Percentiles rank a stretch among this genome's conserved stretches.
Evolutionary conservation across 805 yeast species (phyloP).

Genomic region (Zygosaccharomyces rouxii): DNA sequence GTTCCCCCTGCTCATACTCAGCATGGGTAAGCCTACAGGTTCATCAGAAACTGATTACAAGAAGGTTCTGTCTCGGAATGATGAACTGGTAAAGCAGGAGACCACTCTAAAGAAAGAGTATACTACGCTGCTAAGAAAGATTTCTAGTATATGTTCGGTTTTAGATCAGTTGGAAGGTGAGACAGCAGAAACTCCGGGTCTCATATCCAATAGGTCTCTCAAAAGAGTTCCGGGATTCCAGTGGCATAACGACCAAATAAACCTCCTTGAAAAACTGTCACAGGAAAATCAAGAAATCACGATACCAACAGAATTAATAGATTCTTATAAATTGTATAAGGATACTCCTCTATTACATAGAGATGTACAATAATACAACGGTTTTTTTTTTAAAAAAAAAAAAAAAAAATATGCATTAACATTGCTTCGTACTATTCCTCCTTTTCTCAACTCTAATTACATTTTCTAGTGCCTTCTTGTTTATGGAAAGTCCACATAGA

Average conservation of each 20-base stretch:
- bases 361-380: conserved; percentile 8
- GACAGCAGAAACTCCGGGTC: conserved; percentile 7
- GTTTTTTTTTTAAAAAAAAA: not conserved
- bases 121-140: conserved; percentile 31
- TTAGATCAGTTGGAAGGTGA: conserved; percentile 13
- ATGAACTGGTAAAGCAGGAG: conserved; percentile 32
- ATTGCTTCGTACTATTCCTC: conserved; percentile 6
- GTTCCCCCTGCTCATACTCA: not conserved
- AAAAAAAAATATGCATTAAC: conserved; percentile 1
- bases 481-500: conserved; percentile 60
- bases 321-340: conserved; percentile 28
- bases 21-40: conserved; percentile 3
- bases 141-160: conserved; percentile 25
- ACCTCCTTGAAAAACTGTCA: conserved; percentile 11
- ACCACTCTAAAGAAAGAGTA: conserved; percentile 30
- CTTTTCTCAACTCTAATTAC: conserved; percentile 45
- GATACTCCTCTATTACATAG: conserved; percentile 29
- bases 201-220: conserved; percentile 17
- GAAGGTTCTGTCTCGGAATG: conserved; percentile 25
- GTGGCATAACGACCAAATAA: conserved; percentile 29
- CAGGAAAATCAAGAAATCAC: conserved; percentile 12
- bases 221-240: conserved; percentile 24
- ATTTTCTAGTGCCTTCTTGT: conserved; percentile 48
- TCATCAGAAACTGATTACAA: conserved; percentile 11
- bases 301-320: conserved; percentile 26